A percentile compares a stretch with the other conserved stretches of the same genome.
Evolutionary conservation across 352 stramenopile genomes (phyloP).

Genomic region (Pythium chondricola): DNA sequence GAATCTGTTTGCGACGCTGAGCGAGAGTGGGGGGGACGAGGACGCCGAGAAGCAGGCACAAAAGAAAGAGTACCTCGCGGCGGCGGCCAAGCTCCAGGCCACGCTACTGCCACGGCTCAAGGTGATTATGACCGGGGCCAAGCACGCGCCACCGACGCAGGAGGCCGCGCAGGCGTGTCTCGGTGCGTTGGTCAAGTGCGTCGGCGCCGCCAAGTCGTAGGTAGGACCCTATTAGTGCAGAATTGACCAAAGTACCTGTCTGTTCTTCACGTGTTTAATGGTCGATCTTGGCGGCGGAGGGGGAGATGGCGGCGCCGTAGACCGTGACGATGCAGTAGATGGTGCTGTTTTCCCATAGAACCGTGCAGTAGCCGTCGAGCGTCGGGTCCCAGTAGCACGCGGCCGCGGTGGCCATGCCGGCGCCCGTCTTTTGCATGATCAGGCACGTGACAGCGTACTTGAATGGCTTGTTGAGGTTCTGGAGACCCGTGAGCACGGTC

Average conservation of each 20-base stretch:
- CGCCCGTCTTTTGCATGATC: conserved; percentile 84
- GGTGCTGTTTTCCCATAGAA: conserved; percentile 82
- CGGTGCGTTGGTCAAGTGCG: conserved; percentile 23
- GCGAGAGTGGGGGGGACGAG: conserved; percentile 5
- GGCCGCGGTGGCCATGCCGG: conserved; percentile 56
- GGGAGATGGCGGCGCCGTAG: conserved; percentile 78
- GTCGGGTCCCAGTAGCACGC: conserved; percentile 74
- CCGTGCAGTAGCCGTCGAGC: conserved; percentile 76
- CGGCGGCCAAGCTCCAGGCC: conserved; percentile 21
- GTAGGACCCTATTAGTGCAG: too few species aligned
- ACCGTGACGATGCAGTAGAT: conserved; percentile 83
- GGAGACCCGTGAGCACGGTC: conserved; percentile 66
- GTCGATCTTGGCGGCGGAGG: conserved; percentile 63
- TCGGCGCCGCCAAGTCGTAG: conserved; percentile 15
- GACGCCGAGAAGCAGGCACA: conserved; percentile 26
- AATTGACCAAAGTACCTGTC: background rate
- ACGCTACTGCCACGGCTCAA: conserved; percentile 34
- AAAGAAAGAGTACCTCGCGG: conserved; percentile 37
- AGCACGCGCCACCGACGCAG: conserved; percentile 20
- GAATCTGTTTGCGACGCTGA: conserved; percentile 56
- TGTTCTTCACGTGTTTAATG: conserved; percentile 27
- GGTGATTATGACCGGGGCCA: conserved; percentile 15
- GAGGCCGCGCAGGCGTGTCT: conserved; percentile 49
- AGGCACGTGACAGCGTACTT: conserved; percentile 83
- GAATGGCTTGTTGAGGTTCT: conserved; percentile 86